Base-by-base conservation (phyloP, 345 rosid species). In the Populus deltoides region DNA sequence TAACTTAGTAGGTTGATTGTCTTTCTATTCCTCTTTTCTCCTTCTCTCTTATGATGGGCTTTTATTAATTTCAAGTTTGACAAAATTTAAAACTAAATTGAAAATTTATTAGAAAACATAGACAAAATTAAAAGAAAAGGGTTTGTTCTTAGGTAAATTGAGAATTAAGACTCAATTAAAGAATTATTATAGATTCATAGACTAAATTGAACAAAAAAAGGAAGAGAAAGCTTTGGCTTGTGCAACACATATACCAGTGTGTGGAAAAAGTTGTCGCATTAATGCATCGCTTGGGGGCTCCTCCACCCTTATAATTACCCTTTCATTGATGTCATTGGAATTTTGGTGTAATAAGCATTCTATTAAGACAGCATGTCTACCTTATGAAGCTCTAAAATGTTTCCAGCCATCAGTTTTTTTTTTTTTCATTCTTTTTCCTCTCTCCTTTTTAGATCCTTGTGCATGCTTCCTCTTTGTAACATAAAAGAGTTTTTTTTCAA, bases 401-500 rank as follows among this genome's bases (percentile, higher is more conserved):
- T 20, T 49, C 6, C 2, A 1, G 0, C 6, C 18, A 15, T 1
- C 20, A 0, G 4, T 0, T 33, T 33, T 33, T 33, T 33, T 33
- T 0, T 13, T 16, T 5, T 16, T 1, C 0, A n/a, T 5, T 12
- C 1, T 45, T 45, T 0, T 1, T 0, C 0, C 0, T 16, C 20
- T 49, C 2, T 49, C 0, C 18, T 49, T 49, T 16, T 8, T 49
- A 5, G 7, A 49, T 49, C 20, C 15, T 49, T 49, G 20, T 49
- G 55, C 2, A 17, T 5, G 55, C 8, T 49, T 18, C 8, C 7
- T 49, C 22, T 49, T 49, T 17, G 55, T 17, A 15, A 49, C 6
- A 17, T 5, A 49, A 16, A 5, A 49, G 7, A 17, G 55, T 49
- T 16, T 49, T 15, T 1, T 49, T 16, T 16, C 4, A 3, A 49